phyloP scores from a whole-genome alignment of 2,329 filamentous ascomycete genomes.

The Aspergillus hiratsukae region DNA sequence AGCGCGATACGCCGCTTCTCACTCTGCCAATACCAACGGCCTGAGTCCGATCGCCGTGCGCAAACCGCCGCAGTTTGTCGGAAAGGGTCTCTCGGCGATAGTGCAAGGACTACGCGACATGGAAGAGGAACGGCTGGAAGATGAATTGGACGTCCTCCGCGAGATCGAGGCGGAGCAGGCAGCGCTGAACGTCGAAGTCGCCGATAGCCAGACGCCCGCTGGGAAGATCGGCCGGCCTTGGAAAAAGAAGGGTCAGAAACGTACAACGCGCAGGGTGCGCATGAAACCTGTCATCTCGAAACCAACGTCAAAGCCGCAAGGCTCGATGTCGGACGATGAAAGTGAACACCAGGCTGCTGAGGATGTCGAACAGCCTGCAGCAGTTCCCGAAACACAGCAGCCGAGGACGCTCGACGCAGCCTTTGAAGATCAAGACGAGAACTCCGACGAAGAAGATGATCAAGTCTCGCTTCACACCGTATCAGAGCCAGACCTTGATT shows the following conservation, averaged over 20 bases:
- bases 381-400: conserved; percentile 28
- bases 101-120: conserved; percentile 38
- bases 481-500: conserved; percentile 27
- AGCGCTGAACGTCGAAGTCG: conserved; percentile 27
- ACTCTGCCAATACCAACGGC: conserved; percentile 11
- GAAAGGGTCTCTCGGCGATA: conserved; percentile 36
- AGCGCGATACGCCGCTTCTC: conserved; percentile 20
- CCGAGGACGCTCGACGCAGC: conserved; percentile 6
- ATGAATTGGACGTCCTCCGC: conserved; percentile 41
- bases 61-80: conserved; percentile 33
- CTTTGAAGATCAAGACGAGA: conserved; percentile 8
- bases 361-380: conserved; percentile 26
- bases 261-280: conserved; percentile 42
- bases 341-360: conserved; percentile 15
- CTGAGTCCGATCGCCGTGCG: conserved; percentile 37
- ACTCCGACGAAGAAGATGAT: conserved; percentile 12
- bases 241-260: conserved; percentile 49
- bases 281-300: conserved; percentile 38
- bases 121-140: conserved; percentile 39
- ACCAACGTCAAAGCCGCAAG: conserved; percentile 24
- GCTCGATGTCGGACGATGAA: conserved; percentile 17
- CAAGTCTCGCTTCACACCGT: conserved; percentile 24
- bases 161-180: conserved; percentile 40
- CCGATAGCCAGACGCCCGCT: conserved; percentile 32
- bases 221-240: conserved; percentile 20